A percentile compares a stretch with the other conserved stretches of the same genome.
Conservation (phyloP, 257 asterid species). For the Solanum stenotomum region DNA sequence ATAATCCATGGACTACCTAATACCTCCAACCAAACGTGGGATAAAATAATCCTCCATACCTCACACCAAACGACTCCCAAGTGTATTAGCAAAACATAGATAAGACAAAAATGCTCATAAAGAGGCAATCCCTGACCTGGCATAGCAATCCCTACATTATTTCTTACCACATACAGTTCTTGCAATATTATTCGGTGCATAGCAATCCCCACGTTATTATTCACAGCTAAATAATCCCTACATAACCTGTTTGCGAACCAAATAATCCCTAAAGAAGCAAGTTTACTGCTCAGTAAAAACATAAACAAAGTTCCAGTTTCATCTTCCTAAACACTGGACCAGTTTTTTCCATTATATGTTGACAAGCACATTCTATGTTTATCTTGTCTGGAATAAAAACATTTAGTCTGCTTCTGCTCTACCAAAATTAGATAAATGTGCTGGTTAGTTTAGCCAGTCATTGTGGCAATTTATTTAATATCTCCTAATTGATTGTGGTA, state of each 20-base stretch:
- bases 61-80: background rate
- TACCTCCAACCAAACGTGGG: background rate
- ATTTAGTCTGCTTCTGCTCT: background rate
- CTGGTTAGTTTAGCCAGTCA: background rate
- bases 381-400: background rate
- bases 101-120: background rate
- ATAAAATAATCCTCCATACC: background rate
- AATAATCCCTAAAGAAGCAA: background rate
- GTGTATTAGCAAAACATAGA: background rate
- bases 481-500: background rate
- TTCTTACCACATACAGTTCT: background rate
- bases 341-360: background rate
- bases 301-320: background rate
- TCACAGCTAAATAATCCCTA: background rate
- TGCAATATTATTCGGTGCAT: background rate
- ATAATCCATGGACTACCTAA: background rate
- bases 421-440: background rate
- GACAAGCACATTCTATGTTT: background rate
- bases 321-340: background rate
- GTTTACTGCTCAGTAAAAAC: background rate
- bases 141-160: background rate
- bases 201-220: background rate
- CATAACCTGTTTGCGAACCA: background rate
- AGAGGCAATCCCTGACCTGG: background rate
- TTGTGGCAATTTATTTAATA: background rate